Percentiles rank a stretch among this genome's conserved stretches.
phyloP scores from a whole-genome alignment of 495 filamentous ascomycete species.

The Neurospora discreta region DNA sequence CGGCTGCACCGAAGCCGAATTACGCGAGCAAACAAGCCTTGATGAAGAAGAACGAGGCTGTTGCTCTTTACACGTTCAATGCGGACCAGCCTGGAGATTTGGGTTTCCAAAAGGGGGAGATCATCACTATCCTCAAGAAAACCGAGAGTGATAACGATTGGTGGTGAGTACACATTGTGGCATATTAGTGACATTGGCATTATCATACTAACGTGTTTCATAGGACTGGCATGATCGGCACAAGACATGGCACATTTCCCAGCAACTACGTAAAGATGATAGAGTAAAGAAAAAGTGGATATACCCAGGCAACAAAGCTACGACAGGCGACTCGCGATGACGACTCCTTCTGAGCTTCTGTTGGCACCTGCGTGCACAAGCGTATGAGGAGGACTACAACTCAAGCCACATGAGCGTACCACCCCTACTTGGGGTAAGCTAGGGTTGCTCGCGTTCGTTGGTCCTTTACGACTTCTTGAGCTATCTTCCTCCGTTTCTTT shows the following conservation, averaged over 20 bases:
- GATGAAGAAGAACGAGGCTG: slow-evolving; percentile 69
- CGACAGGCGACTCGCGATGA: background rate
- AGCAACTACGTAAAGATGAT: slow-evolving; percentile 47
- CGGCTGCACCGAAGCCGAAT: slow-evolving; percentile 78
- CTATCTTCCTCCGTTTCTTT: background rate
- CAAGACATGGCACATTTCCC: slow-evolving; percentile 43
- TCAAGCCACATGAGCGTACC: background rate
- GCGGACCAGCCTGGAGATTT: slow-evolving; percentile 87
- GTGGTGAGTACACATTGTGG: slow-evolving; percentile 47
- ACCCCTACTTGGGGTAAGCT: background rate
- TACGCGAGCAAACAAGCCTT: slow-evolving; percentile 55
- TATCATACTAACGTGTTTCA: slow-evolving; percentile 8
- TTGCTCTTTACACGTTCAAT: slow-evolving; percentile 88
- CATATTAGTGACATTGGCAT: background rate
- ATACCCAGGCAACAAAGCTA: background rate
- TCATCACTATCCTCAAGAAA: slow-evolving; percentile 94
- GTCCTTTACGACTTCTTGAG: background rate
- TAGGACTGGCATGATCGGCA: slow-evolving; percentile 48
- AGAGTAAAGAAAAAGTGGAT: slow-evolving; percentile 9
- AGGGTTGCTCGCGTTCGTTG: background rate
- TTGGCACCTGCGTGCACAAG: background rate
- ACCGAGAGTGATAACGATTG: slow-evolving; percentile 88
- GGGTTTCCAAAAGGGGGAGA: slow-evolving; percentile 92
- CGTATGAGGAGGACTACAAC: background rate
- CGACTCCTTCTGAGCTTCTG: background rate